Base-by-base conservation (phyloP, 352 stramenopile genomes). In the Globisporangium nodosum region DNA sequence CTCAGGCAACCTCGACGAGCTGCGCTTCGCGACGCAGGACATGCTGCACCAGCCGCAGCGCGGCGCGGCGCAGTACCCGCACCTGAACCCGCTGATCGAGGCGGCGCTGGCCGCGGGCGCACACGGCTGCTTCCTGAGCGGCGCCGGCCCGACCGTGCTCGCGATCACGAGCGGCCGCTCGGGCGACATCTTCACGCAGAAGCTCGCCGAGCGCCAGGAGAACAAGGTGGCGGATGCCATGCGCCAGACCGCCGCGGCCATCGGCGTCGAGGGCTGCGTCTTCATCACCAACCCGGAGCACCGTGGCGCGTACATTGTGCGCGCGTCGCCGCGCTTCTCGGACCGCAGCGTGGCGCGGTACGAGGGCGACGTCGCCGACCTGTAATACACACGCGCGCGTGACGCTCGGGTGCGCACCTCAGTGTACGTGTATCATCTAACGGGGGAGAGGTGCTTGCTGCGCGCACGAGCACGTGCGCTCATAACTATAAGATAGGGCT, bases 131-230 rank as follows among this genome's bases (percentile, higher is more conserved):
- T 99, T 98, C 76, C 78, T 99, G 45, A 98, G 89, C 68, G 97
- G 97, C 37, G 97, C 97, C 2, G 97, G 97, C 15, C 97, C 97
- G 16, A 99, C 97, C 2, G 96, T 99, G 37, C 92, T 99, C 73
- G 97, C 97, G 11, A 97, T 99, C 68, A 99, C 96, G 18, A 98
- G 89, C 63, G 97, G 97, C 39, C 94, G 94, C 21, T 92, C 85
- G 58, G 97, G 97, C 42, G 97, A 99, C 78, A 99, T 99, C 67
- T 99, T 99, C 75, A 98, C 97, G 52, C 97, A 99, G 74, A 76
- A 95, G 54, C 63, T 90, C n/a, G 79, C 80, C 55, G 86, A 95
- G 65, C 77, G 86, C 48, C 76, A 89, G 69, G 83, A 94, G 69
- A 93, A 91, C 70, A 76, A 85, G 59, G 97, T 99, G 31, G 97